Conservation (phyloP, 768 basidiomycete genomes). For the Suillus subaureus region DNA sequence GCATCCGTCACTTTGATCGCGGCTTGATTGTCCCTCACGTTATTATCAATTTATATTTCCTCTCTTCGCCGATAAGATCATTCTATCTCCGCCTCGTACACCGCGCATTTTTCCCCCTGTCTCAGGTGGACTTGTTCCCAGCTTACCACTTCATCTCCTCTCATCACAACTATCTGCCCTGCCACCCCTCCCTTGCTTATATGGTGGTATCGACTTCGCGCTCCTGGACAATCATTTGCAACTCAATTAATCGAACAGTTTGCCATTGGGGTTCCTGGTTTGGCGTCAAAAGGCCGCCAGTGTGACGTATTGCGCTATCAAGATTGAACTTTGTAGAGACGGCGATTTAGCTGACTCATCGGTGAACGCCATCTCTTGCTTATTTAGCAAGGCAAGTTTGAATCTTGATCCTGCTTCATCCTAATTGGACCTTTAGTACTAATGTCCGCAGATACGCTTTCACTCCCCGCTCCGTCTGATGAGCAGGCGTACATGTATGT, state of each 20-base stretch:
- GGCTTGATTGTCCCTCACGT: background rate
- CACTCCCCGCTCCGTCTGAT: constrained; percentile 41
- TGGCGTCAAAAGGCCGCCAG: background rate
- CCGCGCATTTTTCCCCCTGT: background rate
- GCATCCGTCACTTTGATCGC: background rate
- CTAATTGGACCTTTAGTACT: background rate
- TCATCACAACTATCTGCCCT: background rate
- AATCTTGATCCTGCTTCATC: background rate
- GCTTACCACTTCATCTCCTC: background rate
- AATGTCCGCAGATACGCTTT: background rate
- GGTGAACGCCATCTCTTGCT: background rate
- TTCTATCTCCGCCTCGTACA: background rate
- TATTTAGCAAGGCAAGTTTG: background rate
- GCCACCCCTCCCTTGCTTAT: background rate
- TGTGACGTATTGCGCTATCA: background rate
- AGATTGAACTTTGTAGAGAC: background rate
- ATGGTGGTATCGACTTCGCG: background rate
- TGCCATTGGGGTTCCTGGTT: background rate
- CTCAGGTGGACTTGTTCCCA: background rate
- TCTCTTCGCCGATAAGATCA: background rate
- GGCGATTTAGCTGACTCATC: background rate
- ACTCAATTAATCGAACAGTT: background rate
- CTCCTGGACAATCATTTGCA: background rate
- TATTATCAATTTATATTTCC: background rate
- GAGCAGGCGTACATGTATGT: constrained; percentile 55